Conservation (phyloP, 2,329 filamentous ascomycete genomes). For the Didymella exigua region DNA sequence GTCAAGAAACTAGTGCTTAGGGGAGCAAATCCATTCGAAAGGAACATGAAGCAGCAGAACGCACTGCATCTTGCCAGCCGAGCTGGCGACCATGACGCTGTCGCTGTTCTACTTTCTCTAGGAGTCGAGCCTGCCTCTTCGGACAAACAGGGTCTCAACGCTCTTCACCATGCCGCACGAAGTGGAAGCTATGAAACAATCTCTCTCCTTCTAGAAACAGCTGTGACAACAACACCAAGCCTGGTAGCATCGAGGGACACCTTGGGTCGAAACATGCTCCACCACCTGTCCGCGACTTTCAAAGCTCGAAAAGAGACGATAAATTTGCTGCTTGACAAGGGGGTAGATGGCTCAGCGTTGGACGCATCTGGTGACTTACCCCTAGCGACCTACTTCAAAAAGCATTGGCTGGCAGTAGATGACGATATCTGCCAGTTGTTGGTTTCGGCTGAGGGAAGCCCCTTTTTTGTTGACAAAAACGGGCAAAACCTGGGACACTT, state of each 20-base stretch:
- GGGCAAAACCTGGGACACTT: conserved; percentile 18
- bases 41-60: conserved; percentile 13
- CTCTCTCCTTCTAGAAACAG: conserved; percentile 3
- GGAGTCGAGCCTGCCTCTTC: conserved; percentile 7
- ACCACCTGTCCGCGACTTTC: background rate
- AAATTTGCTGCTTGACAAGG: conserved; percentile 16
- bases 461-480: conserved; percentile 10
- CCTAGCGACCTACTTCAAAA: conserved; percentile 5
- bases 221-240: background rate
- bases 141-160: conserved; percentile 15
- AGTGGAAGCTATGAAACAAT: conserved; percentile 14
- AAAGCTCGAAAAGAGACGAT: conserved; percentile 1
- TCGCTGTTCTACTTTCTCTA: conserved; percentile 14
- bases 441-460: conserved; percentile 12
- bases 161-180: conserved; percentile 17
- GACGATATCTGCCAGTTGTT: background rate
- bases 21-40: conserved; percentile 14
- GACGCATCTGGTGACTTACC: conserved; percentile 9
- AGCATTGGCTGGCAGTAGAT: background rate
- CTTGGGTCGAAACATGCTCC: background rate
- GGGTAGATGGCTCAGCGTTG: conserved; percentile 10
- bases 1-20: conserved; percentile 12
- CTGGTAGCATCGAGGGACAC: background rate
- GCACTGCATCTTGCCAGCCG: conserved; percentile 15
- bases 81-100: conserved; percentile 11